phyloP scores from a whole-genome alignment of 2,329 filamentous ascomycete genomes.

The Cryphonectria carpinicola region DNA sequence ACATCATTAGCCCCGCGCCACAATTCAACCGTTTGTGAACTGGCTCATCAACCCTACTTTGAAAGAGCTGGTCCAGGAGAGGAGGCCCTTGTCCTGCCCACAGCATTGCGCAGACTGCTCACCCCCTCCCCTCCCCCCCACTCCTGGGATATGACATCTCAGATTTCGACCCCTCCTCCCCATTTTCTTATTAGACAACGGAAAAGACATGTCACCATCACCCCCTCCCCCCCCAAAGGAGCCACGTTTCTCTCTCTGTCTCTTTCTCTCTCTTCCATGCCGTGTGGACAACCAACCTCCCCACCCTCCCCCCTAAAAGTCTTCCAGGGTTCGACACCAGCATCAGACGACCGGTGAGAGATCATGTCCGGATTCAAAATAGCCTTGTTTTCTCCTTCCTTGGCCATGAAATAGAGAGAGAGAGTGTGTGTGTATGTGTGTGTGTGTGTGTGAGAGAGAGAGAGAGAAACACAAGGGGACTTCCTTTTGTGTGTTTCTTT shows the following conservation, averaged over 20 bases:
- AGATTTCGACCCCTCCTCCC: background rate
- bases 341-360: conserved; percentile 3
- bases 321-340: background rate
- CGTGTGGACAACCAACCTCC: background rate
- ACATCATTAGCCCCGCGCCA: background rate
- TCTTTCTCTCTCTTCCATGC: no score
- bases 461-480: background rate
- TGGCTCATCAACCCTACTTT: background rate
- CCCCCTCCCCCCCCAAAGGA: background rate
- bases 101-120: background rate
- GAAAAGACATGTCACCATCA: background rate
- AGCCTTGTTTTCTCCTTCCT: background rate
- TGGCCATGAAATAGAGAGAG: no score
- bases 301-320: background rate
- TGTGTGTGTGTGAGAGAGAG: no score
- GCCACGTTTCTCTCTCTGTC: background rate
- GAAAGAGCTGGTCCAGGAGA: background rate
- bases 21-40: background rate
- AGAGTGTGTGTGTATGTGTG: no score
- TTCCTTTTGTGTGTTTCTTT: background rate
- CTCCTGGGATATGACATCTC: conserved; percentile 7
- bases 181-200: background rate
- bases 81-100: background rate
- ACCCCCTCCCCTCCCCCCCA: background rate
- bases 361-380: background rate